These are phyloP conservation scores for Euphorbia celastroides DNA, from an alignment of 441 rosid species.

Conservation along the genomic window DNA sequence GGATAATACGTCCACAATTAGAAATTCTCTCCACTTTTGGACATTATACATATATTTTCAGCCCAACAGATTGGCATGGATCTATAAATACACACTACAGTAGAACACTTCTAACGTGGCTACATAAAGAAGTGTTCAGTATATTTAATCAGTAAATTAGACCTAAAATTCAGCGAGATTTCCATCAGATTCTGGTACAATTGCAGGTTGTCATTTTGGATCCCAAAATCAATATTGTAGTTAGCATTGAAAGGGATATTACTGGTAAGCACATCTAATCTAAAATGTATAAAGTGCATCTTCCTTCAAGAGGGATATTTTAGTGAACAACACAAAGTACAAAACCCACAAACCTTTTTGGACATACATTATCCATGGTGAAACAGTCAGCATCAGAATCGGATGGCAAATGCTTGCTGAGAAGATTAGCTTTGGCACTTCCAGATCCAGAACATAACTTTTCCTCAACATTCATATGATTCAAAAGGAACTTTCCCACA, in stretches of 20 bases:
- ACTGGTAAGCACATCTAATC: neutral
- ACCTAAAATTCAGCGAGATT: neutral
- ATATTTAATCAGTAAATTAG: neutral
- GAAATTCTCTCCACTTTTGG: neutral
- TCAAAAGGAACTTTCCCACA: constrained; percentile 24
- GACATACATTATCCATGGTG: constrained; percentile 17
- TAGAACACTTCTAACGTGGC: neutral
- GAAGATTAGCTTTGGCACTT: constrained; percentile 22
- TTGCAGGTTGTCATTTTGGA: neutral
- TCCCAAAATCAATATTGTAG: neutral
- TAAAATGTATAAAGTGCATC: neutral
- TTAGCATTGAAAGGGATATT: neutral
- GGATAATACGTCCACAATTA: neutral
- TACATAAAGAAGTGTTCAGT: neutral
- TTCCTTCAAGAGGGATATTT: neutral
- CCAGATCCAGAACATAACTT: constrained; percentile 24
- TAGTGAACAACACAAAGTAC: constrained; percentile 2
- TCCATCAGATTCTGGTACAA: neutral
- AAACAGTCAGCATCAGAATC: constrained; percentile 17
- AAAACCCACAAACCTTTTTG: constrained; percentile 35
- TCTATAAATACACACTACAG: neutral
- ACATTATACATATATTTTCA: neutral
- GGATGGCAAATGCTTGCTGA: constrained; percentile 19
- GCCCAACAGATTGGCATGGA: neutral
- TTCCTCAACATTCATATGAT: constrained; percentile 23